Conservation (phyloP, 192 early-diverging fungal species). For the Geranomyces variabilis region DNA sequence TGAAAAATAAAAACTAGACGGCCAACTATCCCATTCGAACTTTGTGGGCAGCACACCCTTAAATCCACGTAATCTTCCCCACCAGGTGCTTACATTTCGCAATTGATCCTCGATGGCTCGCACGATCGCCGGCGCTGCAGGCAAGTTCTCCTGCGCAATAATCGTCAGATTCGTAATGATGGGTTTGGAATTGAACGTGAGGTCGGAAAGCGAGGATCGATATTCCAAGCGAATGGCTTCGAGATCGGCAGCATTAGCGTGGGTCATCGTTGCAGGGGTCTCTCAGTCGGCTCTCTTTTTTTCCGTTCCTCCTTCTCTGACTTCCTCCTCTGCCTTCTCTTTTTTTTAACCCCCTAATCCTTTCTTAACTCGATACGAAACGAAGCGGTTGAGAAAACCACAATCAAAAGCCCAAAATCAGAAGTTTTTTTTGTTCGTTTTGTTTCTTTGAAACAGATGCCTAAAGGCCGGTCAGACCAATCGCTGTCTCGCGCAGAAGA, state of each 20-base stretch:
- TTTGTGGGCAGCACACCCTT: too few species aligned
- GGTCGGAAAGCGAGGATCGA: conserved; percentile 65
- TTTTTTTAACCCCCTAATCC: too few species aligned
- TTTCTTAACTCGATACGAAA: too few species aligned
- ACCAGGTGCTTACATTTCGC: conserved; percentile 57
- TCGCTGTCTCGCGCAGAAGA: too few species aligned
- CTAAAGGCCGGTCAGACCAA: too few species aligned
- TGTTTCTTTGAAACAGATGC: too few species aligned
- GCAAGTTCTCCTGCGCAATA: conserved; percentile 74
- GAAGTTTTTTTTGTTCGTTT: too few species aligned
- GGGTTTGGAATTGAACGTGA: conserved; percentile 92
- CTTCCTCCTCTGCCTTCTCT: neutral
- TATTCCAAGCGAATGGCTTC: conserved; percentile 61
- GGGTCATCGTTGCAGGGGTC: neutral
- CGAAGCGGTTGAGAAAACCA: too few species aligned
- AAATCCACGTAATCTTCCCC: neutral
- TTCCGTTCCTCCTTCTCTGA: neutral
- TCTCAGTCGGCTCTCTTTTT: neutral
- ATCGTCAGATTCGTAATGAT: conserved; percentile 91
- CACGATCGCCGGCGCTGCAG: conserved; percentile 72
- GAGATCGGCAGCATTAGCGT: conserved; percentile 16
- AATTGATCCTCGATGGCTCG: conserved; percentile 71
- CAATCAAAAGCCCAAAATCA: too few species aligned
- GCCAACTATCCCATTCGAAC: neutral
- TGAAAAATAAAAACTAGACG: neutral